A percentile compares a stretch with the other conserved stretches of the same genome.
Evolutionary conservation across 805 yeast species (phyloP).

Genomic region (Tetrapisispora namnaoensis): DNA sequence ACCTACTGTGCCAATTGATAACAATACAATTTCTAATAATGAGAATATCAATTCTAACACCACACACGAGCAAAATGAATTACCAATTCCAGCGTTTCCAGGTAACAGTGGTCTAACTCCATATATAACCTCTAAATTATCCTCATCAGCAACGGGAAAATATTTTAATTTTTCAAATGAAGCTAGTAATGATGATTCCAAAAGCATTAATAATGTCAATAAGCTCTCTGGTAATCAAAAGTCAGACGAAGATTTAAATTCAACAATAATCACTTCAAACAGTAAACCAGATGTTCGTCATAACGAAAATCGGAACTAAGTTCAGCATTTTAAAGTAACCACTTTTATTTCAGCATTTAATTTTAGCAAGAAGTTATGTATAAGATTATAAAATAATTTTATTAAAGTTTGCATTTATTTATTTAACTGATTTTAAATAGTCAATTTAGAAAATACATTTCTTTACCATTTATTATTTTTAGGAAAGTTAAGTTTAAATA

Average conservation of each 20-base stretch:
- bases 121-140: constrained; percentile 20
- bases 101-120: constrained; percentile 27
- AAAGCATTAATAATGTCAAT: background rate
- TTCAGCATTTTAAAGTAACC: background rate
- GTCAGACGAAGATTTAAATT: background rate
- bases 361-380: background rate
- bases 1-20: background rate
- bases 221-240: background rate
- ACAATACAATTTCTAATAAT: background rate
- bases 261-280: background rate
- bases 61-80: constrained; percentile 2
- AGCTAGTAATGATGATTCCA: constrained; percentile 1
- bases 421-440: background rate
- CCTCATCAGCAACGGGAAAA: constrained; percentile 18
- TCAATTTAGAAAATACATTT: background rate
- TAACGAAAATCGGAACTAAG: background rate
- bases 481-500: no score
- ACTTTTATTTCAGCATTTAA: background rate
- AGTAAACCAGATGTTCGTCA: background rate
- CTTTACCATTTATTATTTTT: background rate
- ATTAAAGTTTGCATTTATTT: background rate
- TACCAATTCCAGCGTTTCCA: constrained; percentile 7
- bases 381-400: background rate
- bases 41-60: background rate
- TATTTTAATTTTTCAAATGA: constrained; percentile 24